These are phyloP conservation scores for Nosema bombycis DNA, from an alignment of 371 early-diverging fungal species.

Conservation along the genomic window DNA sequence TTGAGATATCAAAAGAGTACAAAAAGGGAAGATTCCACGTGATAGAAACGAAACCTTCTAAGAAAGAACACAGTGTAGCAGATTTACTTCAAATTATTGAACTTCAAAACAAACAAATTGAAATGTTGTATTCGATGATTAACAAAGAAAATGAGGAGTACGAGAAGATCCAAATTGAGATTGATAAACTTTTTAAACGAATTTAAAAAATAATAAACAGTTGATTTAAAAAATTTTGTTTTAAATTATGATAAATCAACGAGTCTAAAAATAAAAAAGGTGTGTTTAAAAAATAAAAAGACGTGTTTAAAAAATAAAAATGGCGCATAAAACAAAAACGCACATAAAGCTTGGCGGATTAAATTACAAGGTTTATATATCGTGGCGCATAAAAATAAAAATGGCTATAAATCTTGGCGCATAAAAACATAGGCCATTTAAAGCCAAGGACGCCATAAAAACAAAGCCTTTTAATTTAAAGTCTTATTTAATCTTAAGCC, in stretches of 20 bases:
- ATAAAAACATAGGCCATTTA: neutral
- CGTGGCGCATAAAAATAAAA: neutral
- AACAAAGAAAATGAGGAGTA: neutral
- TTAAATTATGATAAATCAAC: neutral
- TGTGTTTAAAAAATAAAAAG: neutral
- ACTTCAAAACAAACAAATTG: constrained; percentile 19
- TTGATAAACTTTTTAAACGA: neutral
- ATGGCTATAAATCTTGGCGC: neutral
- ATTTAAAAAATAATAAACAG: neutral
- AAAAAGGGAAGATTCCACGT: neutral
- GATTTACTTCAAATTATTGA: neutral
- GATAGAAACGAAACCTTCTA: neutral
- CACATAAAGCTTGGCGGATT: neutral
- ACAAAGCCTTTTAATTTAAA: neutral
- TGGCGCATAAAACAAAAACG: neutral
- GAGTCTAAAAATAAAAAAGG: neutral
- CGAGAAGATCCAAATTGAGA: neutral
- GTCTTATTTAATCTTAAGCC: neutral
- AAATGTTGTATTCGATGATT: neutral
- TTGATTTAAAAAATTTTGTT: neutral
- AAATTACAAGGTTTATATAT: neutral
- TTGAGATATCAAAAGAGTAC: constrained; percentile 11
- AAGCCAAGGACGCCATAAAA: neutral
- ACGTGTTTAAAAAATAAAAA: neutral
- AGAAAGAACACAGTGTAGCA: neutral